Evolutionary conservation across 768 basidiomycete species (phyloP).

Genomic region (Candolleomyces eurysporus): DNA sequence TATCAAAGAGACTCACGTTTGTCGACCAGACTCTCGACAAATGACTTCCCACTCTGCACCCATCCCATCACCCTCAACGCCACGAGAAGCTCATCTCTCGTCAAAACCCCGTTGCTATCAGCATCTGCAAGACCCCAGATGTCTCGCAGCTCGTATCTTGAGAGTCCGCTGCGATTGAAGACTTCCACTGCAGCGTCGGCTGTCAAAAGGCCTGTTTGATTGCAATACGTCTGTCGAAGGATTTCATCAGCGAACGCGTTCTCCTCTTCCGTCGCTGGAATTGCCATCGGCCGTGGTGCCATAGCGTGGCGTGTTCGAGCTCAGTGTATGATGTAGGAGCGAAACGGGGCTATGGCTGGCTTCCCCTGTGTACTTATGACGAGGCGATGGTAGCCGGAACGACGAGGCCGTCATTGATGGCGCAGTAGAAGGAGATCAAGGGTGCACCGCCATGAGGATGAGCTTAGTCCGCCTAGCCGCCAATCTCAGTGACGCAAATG

Average conservation of each 20-base stretch:
- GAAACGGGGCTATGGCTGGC: neutral
- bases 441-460: neutral
- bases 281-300: slow-evolving; percentile 12
- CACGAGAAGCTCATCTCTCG: slow-evolving; percentile 15
- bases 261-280: slow-evolving; percentile 26
- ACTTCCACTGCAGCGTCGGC: slow-evolving; percentile 13
- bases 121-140: slow-evolving; percentile 16
- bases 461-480: too few species aligned
- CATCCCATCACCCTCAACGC: slow-evolving; percentile 19
- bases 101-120: slow-evolving; percentile 14
- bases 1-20: slow-evolving; percentile 38
- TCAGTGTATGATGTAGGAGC: neutral
- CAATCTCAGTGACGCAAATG: too few species aligned
- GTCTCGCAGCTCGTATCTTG: slow-evolving; percentile 10
- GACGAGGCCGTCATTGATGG: neutral
- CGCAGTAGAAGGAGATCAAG: neutral
- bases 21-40: slow-evolving; percentile 38
- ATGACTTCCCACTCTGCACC: slow-evolving; percentile 19
- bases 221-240: slow-evolving; percentile 22
- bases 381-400: neutral
- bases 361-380: neutral
- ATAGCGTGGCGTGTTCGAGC: neutral
- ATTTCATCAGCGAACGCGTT: slow-evolving; percentile 26
- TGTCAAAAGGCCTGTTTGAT: slow-evolving; percentile 22
- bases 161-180: slow-evolving; percentile 16